A percentile compares a stretch with the other conserved stretches of the same genome.
These are phyloP conservation scores for Plasmodiophora brassicae DNA, from an alignment of 208 protist genomes.

Conservation along the genomic window DNA sequence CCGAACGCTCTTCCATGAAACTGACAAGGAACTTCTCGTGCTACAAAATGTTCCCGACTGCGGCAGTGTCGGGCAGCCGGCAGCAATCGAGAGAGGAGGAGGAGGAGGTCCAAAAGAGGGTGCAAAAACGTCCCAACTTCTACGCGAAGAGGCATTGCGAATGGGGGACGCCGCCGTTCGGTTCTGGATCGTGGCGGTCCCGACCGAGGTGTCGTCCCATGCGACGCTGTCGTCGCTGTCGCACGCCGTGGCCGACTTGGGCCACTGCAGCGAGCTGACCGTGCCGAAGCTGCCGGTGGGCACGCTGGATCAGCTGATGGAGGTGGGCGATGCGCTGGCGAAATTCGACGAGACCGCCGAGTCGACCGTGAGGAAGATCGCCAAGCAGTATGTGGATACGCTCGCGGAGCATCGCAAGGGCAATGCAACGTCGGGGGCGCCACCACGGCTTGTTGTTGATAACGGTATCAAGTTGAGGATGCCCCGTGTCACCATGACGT, in stretches of 20 bases:
- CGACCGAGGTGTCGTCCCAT: background rate
- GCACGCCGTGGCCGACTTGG: background rate
- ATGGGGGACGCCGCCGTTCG: background rate
- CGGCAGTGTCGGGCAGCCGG: background rate
- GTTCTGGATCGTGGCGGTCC: constrained; percentile 18
- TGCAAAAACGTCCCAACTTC: background rate
- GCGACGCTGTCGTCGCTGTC: background rate
- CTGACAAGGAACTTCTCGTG: too few relatives aligned
- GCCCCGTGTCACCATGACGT: background rate
- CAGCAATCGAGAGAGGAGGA: background rate
- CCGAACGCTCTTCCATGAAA: too few relatives aligned
- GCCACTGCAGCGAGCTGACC: background rate
- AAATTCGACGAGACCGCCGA: constrained; percentile 16
- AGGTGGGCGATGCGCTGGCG: background rate
- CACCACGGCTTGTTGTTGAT: background rate
- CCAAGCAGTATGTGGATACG: background rate
- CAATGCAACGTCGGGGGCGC: background rate
- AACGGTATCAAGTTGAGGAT: background rate
- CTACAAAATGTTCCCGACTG: too few relatives aligned
- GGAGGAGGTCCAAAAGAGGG: too few relatives aligned
- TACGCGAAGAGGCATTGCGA: background rate
- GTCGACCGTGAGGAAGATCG: background rate
- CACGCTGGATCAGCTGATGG: background rate
- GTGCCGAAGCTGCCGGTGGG: background rate
- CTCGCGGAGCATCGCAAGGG: background rate